phyloP scores from a whole-genome alignment of 495 filamentous ascomycete genomes.

The Trichodelitschia bisporula region DNA sequence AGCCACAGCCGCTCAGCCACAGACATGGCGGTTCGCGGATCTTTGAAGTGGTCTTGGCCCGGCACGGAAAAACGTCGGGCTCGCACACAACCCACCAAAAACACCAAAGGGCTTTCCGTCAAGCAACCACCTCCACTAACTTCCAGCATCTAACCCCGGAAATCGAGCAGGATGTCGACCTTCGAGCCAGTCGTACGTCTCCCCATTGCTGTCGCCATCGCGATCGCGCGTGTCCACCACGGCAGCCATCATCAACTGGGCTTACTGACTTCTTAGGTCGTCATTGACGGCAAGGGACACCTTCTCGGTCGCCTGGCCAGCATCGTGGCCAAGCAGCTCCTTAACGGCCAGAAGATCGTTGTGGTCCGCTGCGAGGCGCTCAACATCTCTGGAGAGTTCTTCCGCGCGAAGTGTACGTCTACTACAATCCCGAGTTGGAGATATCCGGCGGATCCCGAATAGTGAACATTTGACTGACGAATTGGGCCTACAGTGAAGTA shows the following conservation, averaged over 20 bases:
- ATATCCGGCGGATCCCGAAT: constrained; percentile 3
- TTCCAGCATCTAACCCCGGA: too few species aligned
- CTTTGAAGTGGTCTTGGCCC: too few species aligned
- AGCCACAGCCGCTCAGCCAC: too few species aligned
- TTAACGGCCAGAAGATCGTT: constrained; percentile 98
- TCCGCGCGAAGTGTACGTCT: constrained; percentile 95
- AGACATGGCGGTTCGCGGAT: too few species aligned
- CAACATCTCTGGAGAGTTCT: constrained; percentile 99
- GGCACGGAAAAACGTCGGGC: too few species aligned
- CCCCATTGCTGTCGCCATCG: constrained; percentile 1
- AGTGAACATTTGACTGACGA: constrained; percentile 15
- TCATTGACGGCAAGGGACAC: constrained; percentile 99
- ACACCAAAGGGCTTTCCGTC: too few species aligned
- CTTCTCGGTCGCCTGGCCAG: constrained; percentile 96
- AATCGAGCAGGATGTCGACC: constrained; percentile 69
- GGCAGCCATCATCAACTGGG: constrained; percentile 6
- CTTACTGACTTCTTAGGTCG: constrained; percentile 31
- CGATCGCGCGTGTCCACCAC: constrained; percentile 16
- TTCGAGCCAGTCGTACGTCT: constrained; percentile 87
- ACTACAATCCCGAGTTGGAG: constrained; percentile 1
- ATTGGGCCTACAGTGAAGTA: constrained; percentile 67
- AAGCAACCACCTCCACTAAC: too few species aligned
- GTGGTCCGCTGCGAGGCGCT: constrained; percentile 95
- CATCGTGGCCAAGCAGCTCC: constrained; percentile 97
- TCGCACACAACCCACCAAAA: too few species aligned